Evolutionary conservation across 2,329 filamentous ascomycete species (phyloP).

Genomic region (Paramyrothecium roridum): DNA sequence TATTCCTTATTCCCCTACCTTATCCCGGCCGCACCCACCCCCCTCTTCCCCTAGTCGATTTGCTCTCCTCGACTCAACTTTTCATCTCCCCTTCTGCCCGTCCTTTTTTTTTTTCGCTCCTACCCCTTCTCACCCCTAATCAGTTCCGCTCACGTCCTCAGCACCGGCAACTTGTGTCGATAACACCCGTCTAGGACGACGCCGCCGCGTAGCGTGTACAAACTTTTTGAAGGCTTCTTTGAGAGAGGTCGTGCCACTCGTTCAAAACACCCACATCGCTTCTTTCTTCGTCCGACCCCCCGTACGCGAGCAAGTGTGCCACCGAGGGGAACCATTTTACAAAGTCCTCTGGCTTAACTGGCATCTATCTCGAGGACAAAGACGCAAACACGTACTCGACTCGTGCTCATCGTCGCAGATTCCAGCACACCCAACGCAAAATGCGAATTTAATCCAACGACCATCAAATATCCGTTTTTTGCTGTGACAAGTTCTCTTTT

Average conservation of each 20-base stretch:
- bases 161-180: neutral
- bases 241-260: constrained; percentile 31
- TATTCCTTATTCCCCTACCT: constrained; percentile 1
- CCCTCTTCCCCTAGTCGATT: neutral
- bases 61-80: constrained; percentile 1
- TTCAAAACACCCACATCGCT: constrained; percentile 18
- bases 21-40: neutral
- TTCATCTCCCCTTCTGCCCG: constrained; percentile 1
- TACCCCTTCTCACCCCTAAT: neutral
- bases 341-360: too few species aligned
- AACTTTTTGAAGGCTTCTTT: constrained; percentile 25
- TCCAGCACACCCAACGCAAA: neutral
- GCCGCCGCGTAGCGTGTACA: neutral
- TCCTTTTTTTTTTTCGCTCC: neutral
- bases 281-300: constrained; percentile 4
- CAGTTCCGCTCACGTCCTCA: neutral
- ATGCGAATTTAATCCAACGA: constrained; percentile 1
- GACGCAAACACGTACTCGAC: neutral
- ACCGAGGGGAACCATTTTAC: neutral
- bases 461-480: neutral
- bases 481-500: neutral
- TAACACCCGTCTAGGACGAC: neutral
- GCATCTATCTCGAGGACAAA: too few species aligned
- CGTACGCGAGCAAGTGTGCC: constrained; percentile 2
- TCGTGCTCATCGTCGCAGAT: neutral